These are phyloP conservation scores for Carallia pectinifolia DNA, from an alignment of 345 rosid genomes.

Conservation along the genomic window DNA sequence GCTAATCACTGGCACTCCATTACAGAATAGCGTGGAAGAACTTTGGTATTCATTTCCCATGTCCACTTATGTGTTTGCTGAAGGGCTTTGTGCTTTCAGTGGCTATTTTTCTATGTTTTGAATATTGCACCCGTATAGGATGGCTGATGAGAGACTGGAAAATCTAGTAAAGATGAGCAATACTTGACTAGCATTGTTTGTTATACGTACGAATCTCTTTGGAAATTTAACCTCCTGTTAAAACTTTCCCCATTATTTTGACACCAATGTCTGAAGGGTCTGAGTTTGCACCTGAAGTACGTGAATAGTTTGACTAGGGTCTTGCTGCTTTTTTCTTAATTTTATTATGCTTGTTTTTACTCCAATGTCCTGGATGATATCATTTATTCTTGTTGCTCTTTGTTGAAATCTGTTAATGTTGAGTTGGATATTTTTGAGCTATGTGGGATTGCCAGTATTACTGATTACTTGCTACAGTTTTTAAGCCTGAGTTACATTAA, in stretches of 20 bases:
- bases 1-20: constrained; percentile 97
- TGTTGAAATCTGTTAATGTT: no score
- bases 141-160: background rate
- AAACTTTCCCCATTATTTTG: background rate
- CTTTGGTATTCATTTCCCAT: constrained; percentile 60
- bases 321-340: no score
- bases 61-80: background rate
- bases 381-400: no score
- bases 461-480: no score
- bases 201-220: background rate
- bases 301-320: no score
- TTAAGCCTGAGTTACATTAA: no score
- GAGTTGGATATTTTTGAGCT: no score
- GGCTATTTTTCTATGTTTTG: background rate
- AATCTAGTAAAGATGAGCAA: background rate
- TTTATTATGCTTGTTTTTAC: no score
- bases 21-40: constrained; percentile 99
- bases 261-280: no score
- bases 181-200: background rate
- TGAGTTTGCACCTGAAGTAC: no score
- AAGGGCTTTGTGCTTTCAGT: background rate
- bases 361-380: no score
- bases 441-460: no score
- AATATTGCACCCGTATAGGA: background rate
- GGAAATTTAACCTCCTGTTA: background rate